Percentiles rank a stretch among this genome's conserved stretches.
Conservation (phyloP, 2,329 filamentous ascomycete species). For the Botrytis byssoidea region DNA sequence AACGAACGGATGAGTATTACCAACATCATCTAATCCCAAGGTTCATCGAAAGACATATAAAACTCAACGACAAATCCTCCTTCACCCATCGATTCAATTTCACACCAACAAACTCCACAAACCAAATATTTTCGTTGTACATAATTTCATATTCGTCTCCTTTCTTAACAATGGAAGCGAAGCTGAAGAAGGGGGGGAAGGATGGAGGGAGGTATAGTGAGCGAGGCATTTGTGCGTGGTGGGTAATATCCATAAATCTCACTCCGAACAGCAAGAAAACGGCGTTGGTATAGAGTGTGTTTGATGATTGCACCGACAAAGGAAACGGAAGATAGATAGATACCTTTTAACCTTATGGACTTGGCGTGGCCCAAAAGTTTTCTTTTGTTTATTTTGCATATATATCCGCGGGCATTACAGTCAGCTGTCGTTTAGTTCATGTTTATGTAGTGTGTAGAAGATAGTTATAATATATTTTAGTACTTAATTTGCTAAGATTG, state of each 20-base stretch:
- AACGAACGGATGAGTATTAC: slow-evolving; percentile 38
- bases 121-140: neutral
- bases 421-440: neutral
- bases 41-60: too few relatives aligned
- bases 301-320: neutral
- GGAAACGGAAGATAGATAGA: slow-evolving; percentile 2
- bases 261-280: neutral
- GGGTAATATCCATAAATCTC: neutral
- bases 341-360: neutral
- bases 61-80: neutral
- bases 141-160: neutral
- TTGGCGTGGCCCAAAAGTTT: neutral
- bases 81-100: neutral
- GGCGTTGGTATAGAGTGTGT: neutral
- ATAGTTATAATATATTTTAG: neutral
- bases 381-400: neutral
- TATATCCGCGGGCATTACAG: neutral
- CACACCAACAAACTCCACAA: neutral
- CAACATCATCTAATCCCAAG: slow-evolving; percentile 31
- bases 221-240: neutral
- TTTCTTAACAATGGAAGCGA: neutral
- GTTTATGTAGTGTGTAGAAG: neutral
- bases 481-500: neutral
- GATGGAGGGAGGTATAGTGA: neutral
- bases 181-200: neutral